phyloP scores from a whole-genome alignment of 345 rosid genomes.

The Ceriops zippeliana region DNA sequence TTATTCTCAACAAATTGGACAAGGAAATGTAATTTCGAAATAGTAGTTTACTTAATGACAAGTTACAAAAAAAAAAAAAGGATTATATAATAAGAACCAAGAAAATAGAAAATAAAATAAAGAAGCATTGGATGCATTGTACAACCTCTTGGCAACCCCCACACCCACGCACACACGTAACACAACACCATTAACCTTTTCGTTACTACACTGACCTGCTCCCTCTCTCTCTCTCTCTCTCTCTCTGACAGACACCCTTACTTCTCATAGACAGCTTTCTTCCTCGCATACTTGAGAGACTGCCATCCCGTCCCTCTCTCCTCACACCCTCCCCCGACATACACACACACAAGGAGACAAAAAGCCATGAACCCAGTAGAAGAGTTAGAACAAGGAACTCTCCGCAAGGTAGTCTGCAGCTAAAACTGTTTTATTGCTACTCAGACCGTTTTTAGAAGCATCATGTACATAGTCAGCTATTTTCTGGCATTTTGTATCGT shows the following conservation, averaged over 20 bases:
- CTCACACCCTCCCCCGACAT: neutral
- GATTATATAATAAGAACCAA: too few relatives aligned
- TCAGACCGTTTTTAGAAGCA: too few relatives aligned
- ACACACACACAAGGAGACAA: conserved; percentile 1
- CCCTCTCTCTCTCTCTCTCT: conserved; percentile 1
- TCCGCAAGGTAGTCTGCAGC: conserved; percentile 45
- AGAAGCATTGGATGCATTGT: conserved; percentile 38
- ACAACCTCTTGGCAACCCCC: conserved; percentile 29
- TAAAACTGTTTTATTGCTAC: neutral
- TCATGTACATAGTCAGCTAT: too few relatives aligned
- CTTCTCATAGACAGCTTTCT: conserved; percentile 25
- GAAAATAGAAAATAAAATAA: neutral
- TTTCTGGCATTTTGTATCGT: neutral
- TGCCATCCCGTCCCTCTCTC: neutral
- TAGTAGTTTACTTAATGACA: too few relatives aligned
- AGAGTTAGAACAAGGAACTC: conserved; percentile 41
- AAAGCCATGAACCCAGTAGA: conserved; percentile 48
- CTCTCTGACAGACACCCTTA: neutral
- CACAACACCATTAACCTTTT: conserved; percentile 19
- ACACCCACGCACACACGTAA: neutral
- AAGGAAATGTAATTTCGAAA: too few relatives aligned
- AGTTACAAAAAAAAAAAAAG: neutral
- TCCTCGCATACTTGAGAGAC: conserved; percentile 17
- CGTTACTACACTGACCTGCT: conserved; percentile 5
- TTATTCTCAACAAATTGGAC: too few relatives aligned